Conservation (phyloP, 2,329 filamentous ascomycete genomes). For the Chalaropsis ovoidea region DNA sequence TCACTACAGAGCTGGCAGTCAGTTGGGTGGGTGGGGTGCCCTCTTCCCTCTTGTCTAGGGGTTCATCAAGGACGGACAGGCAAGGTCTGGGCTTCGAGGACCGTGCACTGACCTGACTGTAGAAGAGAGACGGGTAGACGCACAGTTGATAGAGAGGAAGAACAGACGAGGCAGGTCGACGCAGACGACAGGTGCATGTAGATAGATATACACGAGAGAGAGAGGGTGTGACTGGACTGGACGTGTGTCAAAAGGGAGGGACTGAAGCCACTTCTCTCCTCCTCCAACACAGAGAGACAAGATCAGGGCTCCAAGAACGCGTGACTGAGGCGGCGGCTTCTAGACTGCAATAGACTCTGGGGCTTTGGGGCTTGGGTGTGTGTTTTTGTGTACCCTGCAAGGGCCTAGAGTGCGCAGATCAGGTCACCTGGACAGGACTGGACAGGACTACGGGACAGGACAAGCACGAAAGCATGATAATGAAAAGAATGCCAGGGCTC, state of each 20-base stretch:
- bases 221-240: neutral
- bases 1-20: neutral
- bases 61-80: neutral
- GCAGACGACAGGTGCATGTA: neutral
- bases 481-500: too few species aligned
- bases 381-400: neutral
- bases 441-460: too few species aligned
- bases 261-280: neutral
- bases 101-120: neutral
- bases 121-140: neutral
- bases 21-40: too few species aligned
- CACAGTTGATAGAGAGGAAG: neutral
- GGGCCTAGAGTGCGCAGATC: slow-evolving; percentile 8
- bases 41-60: neutral
- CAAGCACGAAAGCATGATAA: neutral
- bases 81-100: neutral
- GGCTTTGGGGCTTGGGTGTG: neutral
- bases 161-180: neutral
- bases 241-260: neutral
- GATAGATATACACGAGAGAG: too few species aligned
- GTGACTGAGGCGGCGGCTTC: neutral
- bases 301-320: neutral
- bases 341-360: slow-evolving; percentile 10
- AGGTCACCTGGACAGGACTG: slow-evolving; percentile 4
- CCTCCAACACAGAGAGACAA: neutral